A percentile compares a stretch with the other conserved stretches of the same genome.
These are phyloP conservation scores for Pyricularia pennisetigena DNA, from an alignment of 2,329 filamentous ascomycete genomes.

Conservation along the genomic window DNA sequence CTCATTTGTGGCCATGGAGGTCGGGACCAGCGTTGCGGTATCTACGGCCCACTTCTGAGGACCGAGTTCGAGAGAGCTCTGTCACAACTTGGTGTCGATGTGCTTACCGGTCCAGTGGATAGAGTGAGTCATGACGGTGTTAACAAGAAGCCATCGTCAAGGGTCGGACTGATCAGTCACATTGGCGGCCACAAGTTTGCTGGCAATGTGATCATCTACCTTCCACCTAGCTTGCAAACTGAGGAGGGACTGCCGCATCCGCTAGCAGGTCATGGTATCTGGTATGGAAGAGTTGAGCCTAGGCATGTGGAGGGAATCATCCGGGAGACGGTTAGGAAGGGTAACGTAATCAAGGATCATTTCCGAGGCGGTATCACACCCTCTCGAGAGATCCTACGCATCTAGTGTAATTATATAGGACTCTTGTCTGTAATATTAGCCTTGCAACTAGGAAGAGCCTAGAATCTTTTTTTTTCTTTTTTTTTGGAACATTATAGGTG, in stretches of 20 bases:
- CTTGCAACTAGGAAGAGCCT: neutral
- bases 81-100: constrained; percentile 33
- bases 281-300: constrained; percentile 73
- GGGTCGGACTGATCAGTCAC: constrained; percentile 65
- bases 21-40: constrained; percentile 73
- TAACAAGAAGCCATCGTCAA: constrained; percentile 28
- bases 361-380: constrained; percentile 60
- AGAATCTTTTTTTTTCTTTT: neutral
- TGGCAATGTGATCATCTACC: constrained; percentile 73
- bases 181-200: constrained; percentile 81
- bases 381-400: constrained; percentile 33
- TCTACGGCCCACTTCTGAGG: constrained; percentile 64
- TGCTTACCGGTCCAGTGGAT: constrained; percentile 33
- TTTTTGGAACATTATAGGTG: neutral
- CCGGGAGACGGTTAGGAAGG: constrained; percentile 56
- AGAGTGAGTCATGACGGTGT: constrained; percentile 8
- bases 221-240: constrained; percentile 46
- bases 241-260: constrained; percentile 38
- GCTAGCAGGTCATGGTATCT: constrained; percentile 62
- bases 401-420: neutral
- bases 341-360: constrained; percentile 58
- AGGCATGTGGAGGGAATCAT: constrained; percentile 69
- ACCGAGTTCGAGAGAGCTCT: constrained; percentile 59
- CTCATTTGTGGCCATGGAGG: constrained; percentile 82
- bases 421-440: neutral